A percentile compares a stretch with the other conserved stretches of the same genome.
Conservation (phyloP, 495 filamentous ascomycete genomes). For the Lineolata rhizophorae region DNA sequence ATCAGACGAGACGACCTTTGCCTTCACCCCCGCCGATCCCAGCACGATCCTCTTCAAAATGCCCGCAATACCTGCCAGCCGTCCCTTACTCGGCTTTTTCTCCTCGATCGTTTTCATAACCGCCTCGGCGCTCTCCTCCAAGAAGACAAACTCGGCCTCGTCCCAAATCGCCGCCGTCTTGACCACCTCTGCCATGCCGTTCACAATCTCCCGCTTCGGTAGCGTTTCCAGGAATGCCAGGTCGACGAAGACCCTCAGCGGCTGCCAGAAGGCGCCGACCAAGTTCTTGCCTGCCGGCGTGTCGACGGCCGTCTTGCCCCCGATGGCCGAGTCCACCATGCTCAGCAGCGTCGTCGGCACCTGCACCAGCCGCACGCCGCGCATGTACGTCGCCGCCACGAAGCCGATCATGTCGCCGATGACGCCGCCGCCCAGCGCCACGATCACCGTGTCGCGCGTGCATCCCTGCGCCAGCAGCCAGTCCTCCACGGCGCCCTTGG, state of each 20-base stretch:
- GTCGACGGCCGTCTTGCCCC: constrained; percentile 95
- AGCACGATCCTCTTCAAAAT: constrained; percentile 73
- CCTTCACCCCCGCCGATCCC: constrained; percentile 77
- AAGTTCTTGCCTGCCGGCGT: constrained; percentile 94
- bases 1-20: constrained; percentile 77
- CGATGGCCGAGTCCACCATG: constrained; percentile 98
- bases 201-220: constrained; percentile 84
- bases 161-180: constrained; percentile 97
- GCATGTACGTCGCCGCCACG: constrained; percentile 94
- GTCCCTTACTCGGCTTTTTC: constrained; percentile 27
- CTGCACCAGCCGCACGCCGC: constrained; percentile 87
- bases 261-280: constrained; percentile 93
- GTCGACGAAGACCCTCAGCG: constrained; percentile 81
- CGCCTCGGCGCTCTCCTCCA: constrained; percentile 57
- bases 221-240: constrained; percentile 80
- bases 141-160: constrained; percentile 60
- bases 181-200: constrained; percentile 96
- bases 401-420: constrained; percentile 97
- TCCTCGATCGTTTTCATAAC: constrained; percentile 42
- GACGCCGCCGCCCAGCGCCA: constrained; percentile 91
- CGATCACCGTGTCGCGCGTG: constrained; percentile 82
- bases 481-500: constrained; percentile 88
- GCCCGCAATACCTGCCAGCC: constrained; percentile 45
- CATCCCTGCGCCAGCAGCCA: constrained; percentile 88
- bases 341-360: constrained; percentile 85